Base-by-base conservation (phyloP, 2,329 filamentous ascomycete genomes). In the Monascus ruber region DNA sequence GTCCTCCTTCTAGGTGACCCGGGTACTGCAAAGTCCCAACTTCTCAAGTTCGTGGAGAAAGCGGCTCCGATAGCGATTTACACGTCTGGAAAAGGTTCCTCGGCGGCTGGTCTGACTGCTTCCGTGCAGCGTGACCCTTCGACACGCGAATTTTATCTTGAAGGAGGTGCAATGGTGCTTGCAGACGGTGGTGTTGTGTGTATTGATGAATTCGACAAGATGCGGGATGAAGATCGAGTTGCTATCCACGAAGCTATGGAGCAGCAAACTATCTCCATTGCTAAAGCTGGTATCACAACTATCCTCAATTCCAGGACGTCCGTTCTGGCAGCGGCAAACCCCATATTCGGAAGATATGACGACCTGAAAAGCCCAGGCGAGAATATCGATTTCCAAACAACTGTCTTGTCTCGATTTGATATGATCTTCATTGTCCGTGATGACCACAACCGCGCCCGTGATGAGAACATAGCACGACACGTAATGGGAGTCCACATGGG, bases 201-300 rank as follows among this genome's bases (percentile, higher is more conserved):
- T 63, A 98, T 98, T 52, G 91, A 98, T 58, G 91, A 98, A 65
- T 98, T 98, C 58, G 91, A 98, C 69, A 98, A 98, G 72, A 98
- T 98, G 91, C 77, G 91, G 46, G 91, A 98, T 58, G 91, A 98
- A 62, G 91, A 98, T 54, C 77, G 91, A 51, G 91, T 96, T 5
- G 91, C 91, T 2, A 98, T 98, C 49, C 91, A 98, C 72, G 91
- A 98, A 74, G 91, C 91, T 42, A 98, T 98, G 91, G 91, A 98
- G 61, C 91, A 98, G 67, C 91, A 98, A 64, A 98, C 91, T 0
- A 98, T 98, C 44, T 96, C 91, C 7, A 96, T 98, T 52, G 91
- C 91, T 47, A 96, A 98, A 67, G 91, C 91, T 1, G 91, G 91
- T 53, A 98, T 98, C 57, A 98, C 91, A 1, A 98, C 91, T 0